Percentiles rank a stretch among this genome's conserved stretches.
Conservation (phyloP, 176 grass and related monocot genomes). For the Musa beccarii region DNA sequence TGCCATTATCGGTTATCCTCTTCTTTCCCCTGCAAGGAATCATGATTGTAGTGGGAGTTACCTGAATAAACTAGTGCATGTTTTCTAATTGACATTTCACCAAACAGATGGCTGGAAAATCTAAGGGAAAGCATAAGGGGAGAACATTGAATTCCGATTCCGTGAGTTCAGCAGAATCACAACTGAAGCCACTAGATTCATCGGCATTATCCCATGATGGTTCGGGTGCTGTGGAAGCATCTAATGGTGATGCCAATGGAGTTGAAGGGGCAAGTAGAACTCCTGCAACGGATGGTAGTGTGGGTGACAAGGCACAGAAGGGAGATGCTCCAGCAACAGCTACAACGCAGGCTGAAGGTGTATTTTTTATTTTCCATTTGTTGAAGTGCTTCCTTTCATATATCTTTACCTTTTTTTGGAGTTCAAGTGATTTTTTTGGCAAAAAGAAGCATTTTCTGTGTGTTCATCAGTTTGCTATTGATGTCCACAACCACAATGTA, state of each 20-base stretch:
- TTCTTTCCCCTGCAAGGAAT: neutral
- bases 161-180: constrained; percentile 20
- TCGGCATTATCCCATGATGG: constrained; percentile 11
- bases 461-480: no score
- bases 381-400: neutral
- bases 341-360: constrained; percentile 56
- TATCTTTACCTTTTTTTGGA: no score
- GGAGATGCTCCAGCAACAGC: constrained; percentile 4
- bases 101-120: constrained; percentile 89
- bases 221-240: constrained; percentile 14
- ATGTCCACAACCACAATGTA: no score
- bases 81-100: neutral
- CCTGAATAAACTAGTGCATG: neutral
- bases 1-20: neutral
- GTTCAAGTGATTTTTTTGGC: no score
- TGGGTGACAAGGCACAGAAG: constrained; percentile 2
- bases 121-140: constrained; percentile 59
- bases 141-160: constrained; percentile 27
- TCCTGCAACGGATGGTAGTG: neutral
- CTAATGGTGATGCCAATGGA: constrained; percentile 37
- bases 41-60: neutral
- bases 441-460: no score
- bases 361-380: neutral
- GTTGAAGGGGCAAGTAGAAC: constrained; percentile 9
- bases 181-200: constrained; percentile 15